Evolutionary conservation across 75 land plant species (phyloP).

Genomic region (Gnetum montanum): DNA sequence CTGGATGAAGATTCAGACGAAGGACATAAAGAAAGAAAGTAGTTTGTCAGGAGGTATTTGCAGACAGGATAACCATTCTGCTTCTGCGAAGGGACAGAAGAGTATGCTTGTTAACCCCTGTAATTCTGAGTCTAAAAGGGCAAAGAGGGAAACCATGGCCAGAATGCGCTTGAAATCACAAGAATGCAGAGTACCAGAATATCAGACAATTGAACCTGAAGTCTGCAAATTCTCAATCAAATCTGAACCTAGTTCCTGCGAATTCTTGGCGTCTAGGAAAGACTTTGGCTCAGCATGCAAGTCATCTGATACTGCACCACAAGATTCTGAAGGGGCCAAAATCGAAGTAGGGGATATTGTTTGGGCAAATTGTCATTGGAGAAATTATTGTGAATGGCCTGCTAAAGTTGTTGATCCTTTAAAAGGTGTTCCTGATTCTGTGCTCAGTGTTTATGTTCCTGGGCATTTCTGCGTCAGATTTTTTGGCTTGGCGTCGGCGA

Average conservation of each 20-base stretch:
- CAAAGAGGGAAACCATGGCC: background rate
- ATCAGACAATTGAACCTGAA: too few relatives aligned
- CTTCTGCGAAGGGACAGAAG: background rate
- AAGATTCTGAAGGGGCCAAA: too few relatives aligned
- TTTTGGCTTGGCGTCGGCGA: slow-evolving; percentile 60
- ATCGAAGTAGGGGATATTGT: slow-evolving; percentile 82
- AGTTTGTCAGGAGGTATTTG: background rate
- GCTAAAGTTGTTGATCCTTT: slow-evolving; percentile 82
- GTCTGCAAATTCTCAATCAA: too few relatives aligned
- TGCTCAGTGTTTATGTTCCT: slow-evolving; percentile 52
- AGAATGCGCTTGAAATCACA: background rate
- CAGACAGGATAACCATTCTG: background rate
- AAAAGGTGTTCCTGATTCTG: slow-evolving; percentile 62
- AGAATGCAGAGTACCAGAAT: background rate
- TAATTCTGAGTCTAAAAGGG: background rate
- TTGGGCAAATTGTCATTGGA: slow-evolving; percentile 84
- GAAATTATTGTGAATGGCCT: slow-evolving; percentile 77
- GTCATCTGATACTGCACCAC: background rate
- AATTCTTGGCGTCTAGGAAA: too few relatives aligned
- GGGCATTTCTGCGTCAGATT: slow-evolving; percentile 84
- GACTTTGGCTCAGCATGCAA: background rate
- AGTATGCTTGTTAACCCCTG: background rate
- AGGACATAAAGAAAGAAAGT: slow-evolving; percentile 9
- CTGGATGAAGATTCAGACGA: slow-evolving; percentile 19
- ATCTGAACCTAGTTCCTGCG: too few relatives aligned